Conservation (phyloP, 2,329 filamentous ascomycete genomes). For the Aspergillus puulaauensis region DNA sequence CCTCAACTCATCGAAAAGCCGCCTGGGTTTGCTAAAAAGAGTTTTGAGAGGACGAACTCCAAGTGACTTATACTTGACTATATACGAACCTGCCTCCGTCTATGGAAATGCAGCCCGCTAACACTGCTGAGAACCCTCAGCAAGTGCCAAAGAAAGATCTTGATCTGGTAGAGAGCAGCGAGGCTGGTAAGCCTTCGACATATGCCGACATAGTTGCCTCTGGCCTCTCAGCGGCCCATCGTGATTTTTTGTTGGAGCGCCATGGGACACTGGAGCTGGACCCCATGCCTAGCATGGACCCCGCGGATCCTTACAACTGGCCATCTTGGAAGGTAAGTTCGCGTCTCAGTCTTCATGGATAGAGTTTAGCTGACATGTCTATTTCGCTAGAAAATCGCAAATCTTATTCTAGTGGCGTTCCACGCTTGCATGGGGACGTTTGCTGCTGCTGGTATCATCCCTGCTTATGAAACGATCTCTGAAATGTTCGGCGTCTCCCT, state of each 20-base stretch:
- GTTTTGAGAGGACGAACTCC: no score
- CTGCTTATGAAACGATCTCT: slow-evolving; percentile 55
- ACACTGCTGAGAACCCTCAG: slow-evolving; percentile 7
- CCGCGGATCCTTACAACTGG: slow-evolving; percentile 60
- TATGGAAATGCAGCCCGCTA: slow-evolving; percentile 27
- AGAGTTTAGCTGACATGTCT: slow-evolving; percentile 38
- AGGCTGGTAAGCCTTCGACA: slow-evolving; percentile 22
- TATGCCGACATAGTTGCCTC: slow-evolving; percentile 28
- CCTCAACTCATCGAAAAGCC: no score
- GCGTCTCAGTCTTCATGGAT: slow-evolving; percentile 34
- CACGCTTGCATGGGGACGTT: slow-evolving; percentile 60
- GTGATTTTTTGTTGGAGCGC: slow-evolving; percentile 48
- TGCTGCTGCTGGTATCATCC: slow-evolving; percentile 41
- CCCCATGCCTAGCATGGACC: slow-evolving; percentile 51
- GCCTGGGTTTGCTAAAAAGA: no score
- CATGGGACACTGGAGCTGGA: slow-evolving; percentile 58
- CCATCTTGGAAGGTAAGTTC: slow-evolving; percentile 49
- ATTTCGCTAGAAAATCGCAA: slow-evolving; percentile 55
- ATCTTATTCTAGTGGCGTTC: slow-evolving; percentile 56
- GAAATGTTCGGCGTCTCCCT: slow-evolving; percentile 52
- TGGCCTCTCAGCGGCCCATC: slow-evolving; percentile 29
- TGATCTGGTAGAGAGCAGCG: slow-evolving; percentile 31
- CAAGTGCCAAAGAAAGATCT: slow-evolving; percentile 24
- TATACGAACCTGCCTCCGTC: slow-evolving; percentile 21
- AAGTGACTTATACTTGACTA: no score